These are phyloP conservation scores for Volvox carteri DNA, from an alignment of 163 green algal species.

Conservation along the genomic window DNA sequence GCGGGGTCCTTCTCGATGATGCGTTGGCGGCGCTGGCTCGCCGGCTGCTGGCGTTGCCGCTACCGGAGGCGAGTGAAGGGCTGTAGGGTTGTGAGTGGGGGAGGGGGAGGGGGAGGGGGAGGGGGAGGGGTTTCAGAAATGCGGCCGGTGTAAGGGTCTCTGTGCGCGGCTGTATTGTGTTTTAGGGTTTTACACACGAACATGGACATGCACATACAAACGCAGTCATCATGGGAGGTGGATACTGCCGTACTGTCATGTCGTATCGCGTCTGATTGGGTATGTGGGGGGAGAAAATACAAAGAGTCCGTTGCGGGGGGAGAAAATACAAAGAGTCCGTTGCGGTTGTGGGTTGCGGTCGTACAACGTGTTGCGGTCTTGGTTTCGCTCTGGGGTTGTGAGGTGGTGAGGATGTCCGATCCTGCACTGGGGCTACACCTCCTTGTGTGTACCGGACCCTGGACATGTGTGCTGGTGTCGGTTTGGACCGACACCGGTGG, in stretches of 20 bases:
- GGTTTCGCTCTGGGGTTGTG: background rate
- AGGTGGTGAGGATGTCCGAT: background rate
- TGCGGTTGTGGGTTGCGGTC: background rate
- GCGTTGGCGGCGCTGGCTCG: background rate
- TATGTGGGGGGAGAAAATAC: no score
- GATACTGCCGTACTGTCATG: background rate
- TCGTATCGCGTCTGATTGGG: background rate
- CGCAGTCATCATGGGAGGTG: no score
- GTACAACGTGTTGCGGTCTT: background rate
- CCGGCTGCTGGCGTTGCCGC: background rate
- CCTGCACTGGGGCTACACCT: background rate
- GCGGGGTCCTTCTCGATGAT: background rate
- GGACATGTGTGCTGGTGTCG: no score
- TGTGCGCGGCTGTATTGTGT: background rate
- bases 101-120: background rate
- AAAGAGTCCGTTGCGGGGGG: no score
- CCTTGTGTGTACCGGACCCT: background rate
- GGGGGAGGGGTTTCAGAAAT: background rate
- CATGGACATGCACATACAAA: no score
- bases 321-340: no score
- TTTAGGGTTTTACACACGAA: no score
- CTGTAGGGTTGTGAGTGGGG: background rate
- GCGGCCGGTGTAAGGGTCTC: background rate
- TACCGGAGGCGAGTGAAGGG: constrained; percentile 1
- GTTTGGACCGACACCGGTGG: no score